Evolutionary conservation across 1,284 basidiomycete species (phyloP).

Genomic region (Ustilago trichophora): DNA sequence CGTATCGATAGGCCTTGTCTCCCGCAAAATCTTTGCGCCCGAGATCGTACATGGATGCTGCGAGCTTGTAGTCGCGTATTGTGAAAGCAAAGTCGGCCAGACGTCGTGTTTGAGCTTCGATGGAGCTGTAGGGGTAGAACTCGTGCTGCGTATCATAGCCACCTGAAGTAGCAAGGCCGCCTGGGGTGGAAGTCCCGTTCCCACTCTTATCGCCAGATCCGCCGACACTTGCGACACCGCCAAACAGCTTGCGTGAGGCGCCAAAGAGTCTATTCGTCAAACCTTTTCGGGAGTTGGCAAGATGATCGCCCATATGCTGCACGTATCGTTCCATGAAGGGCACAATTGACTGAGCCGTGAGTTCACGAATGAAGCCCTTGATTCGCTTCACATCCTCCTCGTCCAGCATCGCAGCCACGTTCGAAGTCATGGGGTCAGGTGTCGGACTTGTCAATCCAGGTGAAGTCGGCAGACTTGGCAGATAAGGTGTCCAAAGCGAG

Average conservation of each 20-base stretch:
- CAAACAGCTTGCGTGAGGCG: slow-evolving; percentile 71
- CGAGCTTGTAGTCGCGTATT: slow-evolving; percentile 87
- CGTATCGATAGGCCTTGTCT: slow-evolving; percentile 59
- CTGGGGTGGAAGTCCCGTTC: neutral
- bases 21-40: slow-evolving; percentile 70
- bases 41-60: slow-evolving; percentile 84
- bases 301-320: slow-evolving; percentile 91
- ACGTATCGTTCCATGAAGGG: slow-evolving; percentile 97
- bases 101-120: slow-evolving; percentile 71
- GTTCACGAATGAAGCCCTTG: slow-evolving; percentile 84
- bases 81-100: slow-evolving; percentile 95
- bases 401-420: slow-evolving; percentile 68
- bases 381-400: slow-evolving; percentile 82
- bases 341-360: slow-evolving; percentile 86
- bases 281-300: slow-evolving; percentile 81
- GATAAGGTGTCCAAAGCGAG: slow-evolving; percentile 17
- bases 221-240: slow-evolving; percentile 16
- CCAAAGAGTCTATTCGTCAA: slow-evolving; percentile 80
- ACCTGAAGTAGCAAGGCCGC: slow-evolving; percentile 54
- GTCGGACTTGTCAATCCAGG: slow-evolving; percentile 1
- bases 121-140: slow-evolving; percentile 68
- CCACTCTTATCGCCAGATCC: slow-evolving; percentile 55
- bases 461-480: slow-evolving; percentile 8
- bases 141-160: slow-evolving; percentile 41
- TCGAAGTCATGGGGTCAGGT: neutral